phyloP scores from a whole-genome alignment of 768 basidiomycete genomes.

The Russula foetens region DNA sequence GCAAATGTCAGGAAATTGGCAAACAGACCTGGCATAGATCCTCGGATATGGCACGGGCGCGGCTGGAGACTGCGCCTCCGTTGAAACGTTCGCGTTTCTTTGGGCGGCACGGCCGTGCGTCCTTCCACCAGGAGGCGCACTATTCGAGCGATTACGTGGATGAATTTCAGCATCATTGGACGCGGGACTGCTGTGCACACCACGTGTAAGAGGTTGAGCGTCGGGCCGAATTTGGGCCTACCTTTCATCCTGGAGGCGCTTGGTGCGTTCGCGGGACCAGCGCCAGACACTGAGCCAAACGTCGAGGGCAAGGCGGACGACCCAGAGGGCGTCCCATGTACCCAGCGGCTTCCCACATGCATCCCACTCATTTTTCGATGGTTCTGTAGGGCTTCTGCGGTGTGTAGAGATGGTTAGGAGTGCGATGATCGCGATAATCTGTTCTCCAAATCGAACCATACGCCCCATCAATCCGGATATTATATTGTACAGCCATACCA shows the following conservation, averaged over 20 bases:
- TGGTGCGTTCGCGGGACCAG: slow-evolving; percentile 30
- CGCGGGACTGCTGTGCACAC: background rate
- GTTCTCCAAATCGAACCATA: background rate
- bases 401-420: slow-evolving; percentile 42
- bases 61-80: background rate
- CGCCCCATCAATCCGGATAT: slow-evolving; percentile 13
- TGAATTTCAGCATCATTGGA: background rate
- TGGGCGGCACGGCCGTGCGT: background rate
- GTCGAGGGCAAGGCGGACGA: slow-evolving; percentile 43
- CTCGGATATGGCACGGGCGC: slow-evolving; percentile 12
- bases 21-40: slow-evolving; percentile 15
- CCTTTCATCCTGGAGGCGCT: slow-evolving; percentile 19
- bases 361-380: slow-evolving; percentile 43
- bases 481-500: background rate
- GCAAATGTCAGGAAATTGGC: background rate
- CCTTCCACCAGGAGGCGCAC: slow-evolving; percentile 1
- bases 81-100: background rate
- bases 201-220: background rate
- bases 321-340: slow-evolving; percentile 59
- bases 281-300: slow-evolving; percentile 49
- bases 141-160: background rate
- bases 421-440: slow-evolving; percentile 47
- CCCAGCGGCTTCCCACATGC: slow-evolving; percentile 61
- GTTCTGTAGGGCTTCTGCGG: slow-evolving; percentile 37
- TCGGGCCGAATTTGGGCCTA: background rate